These are phyloP conservation scores for Aspergillus fischeri DNA, from an alignment of 2,329 filamentous ascomycete species.

Conservation along the genomic window DNA sequence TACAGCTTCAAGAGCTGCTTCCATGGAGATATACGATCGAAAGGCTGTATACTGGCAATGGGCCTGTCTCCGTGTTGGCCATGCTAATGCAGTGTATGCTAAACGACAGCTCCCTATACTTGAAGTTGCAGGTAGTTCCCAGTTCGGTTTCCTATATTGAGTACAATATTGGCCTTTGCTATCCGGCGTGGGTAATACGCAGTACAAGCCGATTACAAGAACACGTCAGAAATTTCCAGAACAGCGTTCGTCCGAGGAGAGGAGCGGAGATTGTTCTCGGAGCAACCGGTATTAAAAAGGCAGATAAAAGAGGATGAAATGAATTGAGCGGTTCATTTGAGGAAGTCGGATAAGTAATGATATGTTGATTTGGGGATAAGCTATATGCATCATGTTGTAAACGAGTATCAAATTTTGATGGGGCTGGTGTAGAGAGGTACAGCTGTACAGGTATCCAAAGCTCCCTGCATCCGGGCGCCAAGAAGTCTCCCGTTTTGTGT, in stretches of 20 bases:
- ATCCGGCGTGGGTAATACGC: neutral
- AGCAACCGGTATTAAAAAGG: neutral
- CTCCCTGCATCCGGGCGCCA: constrained; percentile 20
- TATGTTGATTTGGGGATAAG: neutral
- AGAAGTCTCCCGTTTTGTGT: constrained; percentile 21
- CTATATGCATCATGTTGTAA: neutral
- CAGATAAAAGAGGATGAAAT: neutral
- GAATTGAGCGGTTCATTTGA: neutral
- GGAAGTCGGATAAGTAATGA: neutral
- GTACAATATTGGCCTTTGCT: neutral
- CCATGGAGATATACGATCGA: neutral
- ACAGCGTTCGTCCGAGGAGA: constrained; percentile 8
- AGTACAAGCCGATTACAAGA: constrained; percentile 5
- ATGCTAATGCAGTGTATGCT: neutral
- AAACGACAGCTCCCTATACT: neutral
- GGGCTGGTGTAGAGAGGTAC: neutral
- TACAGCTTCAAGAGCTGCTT: neutral
- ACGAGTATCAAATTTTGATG: neutral
- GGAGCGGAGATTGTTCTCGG: neutral
- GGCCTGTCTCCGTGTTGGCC: neutral
- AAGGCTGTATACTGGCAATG: neutral
- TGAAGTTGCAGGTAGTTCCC: neutral
- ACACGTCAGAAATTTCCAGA: constrained; percentile 9
- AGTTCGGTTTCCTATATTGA: neutral
- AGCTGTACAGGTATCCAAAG: neutral